phyloP scores from a whole-genome alignment of 768 basidiomycete species.

The Boletus patriciae region DNA sequence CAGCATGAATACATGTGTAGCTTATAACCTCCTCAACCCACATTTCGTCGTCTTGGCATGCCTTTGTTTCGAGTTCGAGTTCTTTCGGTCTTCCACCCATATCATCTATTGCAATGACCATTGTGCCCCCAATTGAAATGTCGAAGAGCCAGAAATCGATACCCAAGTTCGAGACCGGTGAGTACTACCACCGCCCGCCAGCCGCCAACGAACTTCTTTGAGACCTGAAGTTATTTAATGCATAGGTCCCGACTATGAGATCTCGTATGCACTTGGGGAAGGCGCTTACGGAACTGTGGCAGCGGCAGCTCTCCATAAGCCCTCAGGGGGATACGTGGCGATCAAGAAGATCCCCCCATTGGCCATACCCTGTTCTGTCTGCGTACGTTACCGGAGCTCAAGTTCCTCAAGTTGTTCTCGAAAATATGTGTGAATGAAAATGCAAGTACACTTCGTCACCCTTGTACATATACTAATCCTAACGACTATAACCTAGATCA shows the following conservation, averaged over 20 bases:
- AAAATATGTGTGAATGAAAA: slow-evolving; percentile 81
- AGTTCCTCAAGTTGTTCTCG: slow-evolving; percentile 83
- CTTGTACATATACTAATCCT: not conserved
- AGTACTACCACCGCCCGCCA: slow-evolving; percentile 14
- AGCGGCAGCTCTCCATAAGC: slow-evolving; percentile 83
- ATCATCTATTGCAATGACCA: slow-evolving; percentile 3
- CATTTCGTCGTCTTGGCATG: too few species aligned
- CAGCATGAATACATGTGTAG: not conserved
- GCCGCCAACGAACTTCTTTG: not conserved
- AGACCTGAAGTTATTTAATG: slow-evolving; percentile 9
- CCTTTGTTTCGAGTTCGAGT: not conserved
- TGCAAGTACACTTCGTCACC: slow-evolving; percentile 38
- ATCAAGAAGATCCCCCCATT: slow-evolving; percentile 94
- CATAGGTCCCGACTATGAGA: slow-evolving; percentile 68
- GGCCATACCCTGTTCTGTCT: slow-evolving; percentile 92
- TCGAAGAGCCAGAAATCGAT: slow-evolving; percentile 59
- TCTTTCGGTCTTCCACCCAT: not conserved
- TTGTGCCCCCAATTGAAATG: slow-evolving; percentile 11
- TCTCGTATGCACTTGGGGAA: slow-evolving; percentile 75
- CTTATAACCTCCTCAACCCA: slow-evolving; percentile 1
- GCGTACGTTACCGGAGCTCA: slow-evolving; percentile 87
- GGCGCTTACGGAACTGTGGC: slow-evolving; percentile 91
- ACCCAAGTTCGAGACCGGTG: slow-evolving; percentile 74
- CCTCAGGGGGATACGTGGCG: slow-evolving; percentile 80
- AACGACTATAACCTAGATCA: slow-evolving; percentile 55